A percentile compares a stretch with the other conserved stretches of the same genome.
phyloP scores from a whole-genome alignment of 257 asterid species.

The Penstemon newberryi region DNA sequence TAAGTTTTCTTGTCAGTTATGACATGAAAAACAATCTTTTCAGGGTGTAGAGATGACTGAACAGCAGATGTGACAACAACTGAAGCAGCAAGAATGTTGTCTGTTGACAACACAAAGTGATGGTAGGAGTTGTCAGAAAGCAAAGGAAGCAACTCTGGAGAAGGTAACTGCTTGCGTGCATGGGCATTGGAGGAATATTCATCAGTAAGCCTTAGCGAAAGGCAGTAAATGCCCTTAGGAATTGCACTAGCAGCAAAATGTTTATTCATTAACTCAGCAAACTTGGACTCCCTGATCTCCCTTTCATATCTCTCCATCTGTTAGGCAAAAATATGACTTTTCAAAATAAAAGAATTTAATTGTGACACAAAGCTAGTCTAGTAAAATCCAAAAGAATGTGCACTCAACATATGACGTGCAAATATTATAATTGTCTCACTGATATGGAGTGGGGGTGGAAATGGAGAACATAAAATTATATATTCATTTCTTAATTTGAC shows the following conservation, averaged over 20 bases:
- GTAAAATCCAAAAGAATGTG: neutral
- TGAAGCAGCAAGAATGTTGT: constrained; percentile 94
- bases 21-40: constrained; percentile 90
- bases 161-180: constrained; percentile 93
- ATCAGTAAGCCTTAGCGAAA: constrained; percentile 83
- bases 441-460: neutral
- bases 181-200: constrained; percentile 96
- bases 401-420: neutral
- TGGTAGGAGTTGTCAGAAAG: constrained; percentile 78
- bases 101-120: constrained; percentile 90
- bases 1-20: constrained; percentile 97
- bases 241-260: constrained; percentile 96
- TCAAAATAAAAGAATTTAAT: constrained; percentile 23
- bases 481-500: neutral
- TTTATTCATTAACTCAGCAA: constrained; percentile 80
- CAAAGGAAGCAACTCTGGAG: constrained; percentile 89
- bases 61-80: constrained; percentile 90
- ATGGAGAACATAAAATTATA: neutral
- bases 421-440: constrained; percentile 1
- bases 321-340: neutral
- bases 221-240: constrained; percentile 91
- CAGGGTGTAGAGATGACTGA: constrained; percentile 74
- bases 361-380: constrained; percentile 16
- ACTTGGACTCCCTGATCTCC: constrained; percentile 78
- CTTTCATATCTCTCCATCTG: constrained; percentile 71